Percentiles rank a stretch among this genome's conserved stretches.
Conservation (phyloP, 2,329 filamentous ascomycete species). For the Penicillium griseofulvum region DNA sequence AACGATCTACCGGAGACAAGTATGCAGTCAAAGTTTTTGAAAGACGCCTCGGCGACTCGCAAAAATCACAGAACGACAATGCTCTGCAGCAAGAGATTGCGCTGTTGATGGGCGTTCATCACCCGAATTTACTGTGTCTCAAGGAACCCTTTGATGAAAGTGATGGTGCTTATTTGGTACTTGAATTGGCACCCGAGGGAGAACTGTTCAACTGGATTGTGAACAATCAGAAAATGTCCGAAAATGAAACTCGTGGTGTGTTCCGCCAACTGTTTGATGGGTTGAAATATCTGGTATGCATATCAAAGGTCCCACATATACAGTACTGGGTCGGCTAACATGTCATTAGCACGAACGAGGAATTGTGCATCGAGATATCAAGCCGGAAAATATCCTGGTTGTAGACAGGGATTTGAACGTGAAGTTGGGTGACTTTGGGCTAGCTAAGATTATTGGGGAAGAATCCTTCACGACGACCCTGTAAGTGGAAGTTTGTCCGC, state of each 20-base stretch:
- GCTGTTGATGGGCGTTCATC: slow-evolving; percentile 94
- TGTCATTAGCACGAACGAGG: slow-evolving; percentile 84
- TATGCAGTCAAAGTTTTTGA: slow-evolving; percentile 96
- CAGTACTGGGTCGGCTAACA: slow-evolving; percentile 1
- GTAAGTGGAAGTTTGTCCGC: slow-evolving; percentile 43
- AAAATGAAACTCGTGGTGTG: slow-evolving; percentile 78
- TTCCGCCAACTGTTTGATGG: slow-evolving; percentile 91
- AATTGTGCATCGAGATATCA: slow-evolving; percentile 96
- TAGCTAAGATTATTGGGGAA: slow-evolving; percentile 98
- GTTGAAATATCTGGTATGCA: slow-evolving; percentile 83
- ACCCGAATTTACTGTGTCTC: slow-evolving; percentile 86
- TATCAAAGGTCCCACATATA: background rate
- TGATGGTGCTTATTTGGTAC: slow-evolving; percentile 83
- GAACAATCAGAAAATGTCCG: slow-evolving; percentile 80
- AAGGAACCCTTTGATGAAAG: slow-evolving; percentile 94
- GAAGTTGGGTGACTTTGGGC: slow-evolving; percentile 92
- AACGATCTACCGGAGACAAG: slow-evolving; percentile 75
- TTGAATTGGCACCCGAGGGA: slow-evolving; percentile 87
- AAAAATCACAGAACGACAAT: slow-evolving; percentile 72
- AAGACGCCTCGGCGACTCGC: slow-evolving; percentile 76
- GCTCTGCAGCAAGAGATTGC: slow-evolving; percentile 93
- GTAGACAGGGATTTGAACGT: slow-evolving; percentile 80
- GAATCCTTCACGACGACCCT: slow-evolving; percentile 96
- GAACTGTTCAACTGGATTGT: slow-evolving; percentile 96
- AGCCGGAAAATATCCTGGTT: slow-evolving; percentile 92